Evolutionary conservation across 2,329 filamentous ascomycete genomes (phyloP).

Genomic region (Setomelanomma holmii): DNA sequence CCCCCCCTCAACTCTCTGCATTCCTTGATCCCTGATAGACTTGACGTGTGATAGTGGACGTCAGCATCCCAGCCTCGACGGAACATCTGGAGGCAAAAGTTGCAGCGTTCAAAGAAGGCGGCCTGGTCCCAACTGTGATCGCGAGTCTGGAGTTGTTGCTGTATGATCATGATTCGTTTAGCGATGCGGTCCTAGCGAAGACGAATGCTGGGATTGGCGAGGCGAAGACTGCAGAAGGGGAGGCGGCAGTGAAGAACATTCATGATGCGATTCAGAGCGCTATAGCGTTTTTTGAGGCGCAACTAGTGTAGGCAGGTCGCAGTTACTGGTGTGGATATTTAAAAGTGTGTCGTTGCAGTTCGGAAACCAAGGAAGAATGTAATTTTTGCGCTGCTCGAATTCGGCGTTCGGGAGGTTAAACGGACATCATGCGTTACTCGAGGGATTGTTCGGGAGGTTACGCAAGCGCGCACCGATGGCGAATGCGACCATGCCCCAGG

Average conservation of each 20-base stretch:
- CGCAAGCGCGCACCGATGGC: neutral
- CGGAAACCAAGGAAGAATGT: too few relatives aligned
- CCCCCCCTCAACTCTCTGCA: too few relatives aligned
- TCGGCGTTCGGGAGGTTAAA: too few relatives aligned
- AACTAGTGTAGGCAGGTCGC: neutral
- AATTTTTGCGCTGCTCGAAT: too few relatives aligned
- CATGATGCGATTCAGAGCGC: conserved; percentile 22
- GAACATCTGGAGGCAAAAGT: conserved; percentile 17
- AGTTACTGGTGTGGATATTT: too few relatives aligned
- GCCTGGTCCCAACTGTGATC: conserved; percentile 11
- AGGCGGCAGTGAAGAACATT: conserved; percentile 21
- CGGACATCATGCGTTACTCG: too few relatives aligned
- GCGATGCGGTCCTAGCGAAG: conserved; percentile 16
- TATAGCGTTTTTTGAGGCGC: conserved; percentile 10
- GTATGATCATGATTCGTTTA: conserved; percentile 27
- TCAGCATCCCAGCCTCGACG: conserved; percentile 18
- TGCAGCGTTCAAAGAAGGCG: conserved; percentile 15
- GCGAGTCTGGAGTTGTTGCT: conserved; percentile 21
- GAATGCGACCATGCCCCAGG: neutral
- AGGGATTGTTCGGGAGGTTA: neutral
- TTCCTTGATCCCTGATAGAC: too few relatives aligned
- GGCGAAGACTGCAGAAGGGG: conserved; percentile 15
- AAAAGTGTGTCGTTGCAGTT: too few relatives aligned
- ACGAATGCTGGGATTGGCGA: conserved; percentile 8
- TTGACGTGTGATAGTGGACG: conserved; percentile 19